Evolutionary conservation across 257 asterid genomes (phyloP), one percentile per base, ranked within the genome.

Genomic region (Eustoma russellianum): DNA sequence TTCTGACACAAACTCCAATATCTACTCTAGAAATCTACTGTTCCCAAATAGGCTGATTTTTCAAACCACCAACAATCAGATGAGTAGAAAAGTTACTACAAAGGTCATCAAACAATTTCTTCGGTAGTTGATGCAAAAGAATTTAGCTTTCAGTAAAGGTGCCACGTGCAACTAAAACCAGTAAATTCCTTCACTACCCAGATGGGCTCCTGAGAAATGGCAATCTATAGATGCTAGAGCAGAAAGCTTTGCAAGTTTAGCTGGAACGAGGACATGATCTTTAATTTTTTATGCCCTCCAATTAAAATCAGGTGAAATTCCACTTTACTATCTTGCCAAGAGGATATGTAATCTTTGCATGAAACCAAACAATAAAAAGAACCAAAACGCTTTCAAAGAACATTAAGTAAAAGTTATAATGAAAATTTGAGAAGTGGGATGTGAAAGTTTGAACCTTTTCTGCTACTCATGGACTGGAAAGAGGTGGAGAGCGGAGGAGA

Each of bases 381-480:
- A 34, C 35, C 35, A 14, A 62, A 11, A 60, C 7, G 9, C 1
- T 43, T 33, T 15, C 11, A 33, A 38, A 28, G 9, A 38, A 49
- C 5, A 24, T 9, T 12, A 40, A 24, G 30, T 41, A 65, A 51
- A 17, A 13, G 7, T 38, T 24, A 4, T 24, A 24, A 24, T 1
- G 3, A 24, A 1, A 24, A 24, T 24, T 4, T 24, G 1, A 24
- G 30, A 24, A 24, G 30, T 24, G 30, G 11, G 12, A 38, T 17
- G 33, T 15, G n/a, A 50, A n/a, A 28, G n/a, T 33, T n/a, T 45
- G 3, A 8, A 45, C 59, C 46, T 34, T 13, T 7, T 56, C 44
- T 51, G 10, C 48, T 24, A 53, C n/a, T 33, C 70, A 35, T 18
- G 60, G 46, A 45, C 15, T 47, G 24, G 49, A 33, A 6, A 30